A percentile compares a stretch with the other conserved stretches of the same genome.
Conservation (phyloP, 306 rosid species). For the Arachis hypogaea region DNA sequence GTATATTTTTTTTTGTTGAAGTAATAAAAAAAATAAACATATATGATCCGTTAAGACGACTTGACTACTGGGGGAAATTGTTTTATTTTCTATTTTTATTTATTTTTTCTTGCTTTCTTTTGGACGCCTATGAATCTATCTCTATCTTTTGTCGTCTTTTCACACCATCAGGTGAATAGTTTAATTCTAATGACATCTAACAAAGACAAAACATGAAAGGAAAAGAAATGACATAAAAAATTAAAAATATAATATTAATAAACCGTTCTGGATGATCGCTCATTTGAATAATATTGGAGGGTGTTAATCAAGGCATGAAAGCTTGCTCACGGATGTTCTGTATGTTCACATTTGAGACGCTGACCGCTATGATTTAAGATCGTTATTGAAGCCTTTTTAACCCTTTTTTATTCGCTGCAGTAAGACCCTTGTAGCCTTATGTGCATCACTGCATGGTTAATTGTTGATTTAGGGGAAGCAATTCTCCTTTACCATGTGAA, state of each 20-base stretch:
- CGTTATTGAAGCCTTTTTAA: not conserved
- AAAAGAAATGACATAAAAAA: not conserved
- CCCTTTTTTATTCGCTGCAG: too few species aligned
- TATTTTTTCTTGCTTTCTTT: not conserved
- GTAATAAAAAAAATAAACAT: slow-evolving; percentile 15
- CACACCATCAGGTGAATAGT: slow-evolving; percentile 11
- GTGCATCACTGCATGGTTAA: not conserved
- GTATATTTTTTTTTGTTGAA: slow-evolving; percentile 21
- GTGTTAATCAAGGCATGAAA: too few species aligned
- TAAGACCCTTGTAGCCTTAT: too few species aligned
- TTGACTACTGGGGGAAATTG: not conserved
- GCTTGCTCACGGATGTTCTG: slow-evolving; percentile 28
- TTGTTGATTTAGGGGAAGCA: not conserved
- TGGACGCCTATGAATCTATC: slow-evolving; percentile 15
- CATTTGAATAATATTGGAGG: slow-evolving; percentile 9
- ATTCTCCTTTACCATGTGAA: not conserved
- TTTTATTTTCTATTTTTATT: too few species aligned
- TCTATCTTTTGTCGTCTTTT: slow-evolving; percentile 20
- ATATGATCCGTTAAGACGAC: slow-evolving; percentile 7
- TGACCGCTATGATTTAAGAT: not conserved
- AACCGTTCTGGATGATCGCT: slow-evolving; percentile 4
- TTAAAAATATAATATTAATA: not conserved
- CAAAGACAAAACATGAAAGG: not conserved
- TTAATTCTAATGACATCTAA: slow-evolving; percentile 4
- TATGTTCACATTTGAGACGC: slow-evolving; percentile 2